Evolutionary conservation across 2,329 filamentous ascomycete species (phyloP), one percentile per base, ranked within the genome.

Genomic region (Magnaporthiopsis incrustans): DNA sequence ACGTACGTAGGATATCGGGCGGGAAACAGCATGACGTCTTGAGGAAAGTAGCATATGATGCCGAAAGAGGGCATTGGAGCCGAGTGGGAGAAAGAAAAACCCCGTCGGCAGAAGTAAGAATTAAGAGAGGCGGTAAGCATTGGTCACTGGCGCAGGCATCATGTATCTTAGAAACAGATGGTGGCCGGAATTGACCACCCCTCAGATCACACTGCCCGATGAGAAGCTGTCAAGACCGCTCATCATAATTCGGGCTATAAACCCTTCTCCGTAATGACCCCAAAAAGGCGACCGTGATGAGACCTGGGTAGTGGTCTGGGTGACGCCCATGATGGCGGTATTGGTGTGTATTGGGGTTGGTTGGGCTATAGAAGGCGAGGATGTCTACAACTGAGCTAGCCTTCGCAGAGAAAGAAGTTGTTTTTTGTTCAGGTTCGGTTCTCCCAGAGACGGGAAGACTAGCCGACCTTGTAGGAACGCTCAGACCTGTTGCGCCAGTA

Each of bases 251-350:
- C 18, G 5, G 44, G 44, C 44, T 25, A 22, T 4, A 10, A 0
- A n/a, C 4, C 22, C 10, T 25, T 25, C 44, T 25, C 38, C 38
- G 11, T 50, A 22, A 7, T 7, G 38, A 18, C 18, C 38, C 6
- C 38, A 50, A 11, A 50, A 30, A 25, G 22, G 44, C 5, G 22
- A 53, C 44, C n/a, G 5, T 2, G 44, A n/a, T n/a, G 44, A 25
- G n/a, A n/a, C 76, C 50, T 77, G 73, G 70, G 88, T 75, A 67
- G 84, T 77, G 61, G 81, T 83, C 82, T 92, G 96, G 66, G 80
- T 83, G 72, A 97, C 90, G 76, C 83, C 88, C 89, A 92, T 92
- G 71, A 67, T 82, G 76, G 68, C 67, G 44, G 3, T 32, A 15
- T 26, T 53, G 22, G 22, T 64, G 22, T 64, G 66, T 50, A 64